These are phyloP conservation scores for Geranium incanum DNA, from an alignment of 441 rosid genomes.

Conservation along the genomic window DNA sequence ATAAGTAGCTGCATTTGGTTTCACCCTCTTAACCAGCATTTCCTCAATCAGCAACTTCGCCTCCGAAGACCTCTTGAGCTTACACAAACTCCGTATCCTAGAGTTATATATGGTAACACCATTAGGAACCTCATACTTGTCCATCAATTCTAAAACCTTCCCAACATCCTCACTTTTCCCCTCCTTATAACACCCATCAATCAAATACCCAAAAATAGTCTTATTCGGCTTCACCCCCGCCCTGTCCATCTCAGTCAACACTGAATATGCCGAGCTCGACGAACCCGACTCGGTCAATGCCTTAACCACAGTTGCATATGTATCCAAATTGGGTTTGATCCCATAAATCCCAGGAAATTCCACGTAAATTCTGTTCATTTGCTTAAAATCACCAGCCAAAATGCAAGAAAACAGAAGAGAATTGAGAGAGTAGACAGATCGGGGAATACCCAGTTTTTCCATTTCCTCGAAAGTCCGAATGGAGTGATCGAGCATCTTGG, in stretches of 20 bases:
- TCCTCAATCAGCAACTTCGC: constrained; percentile 52
- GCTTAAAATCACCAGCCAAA: constrained; percentile 44
- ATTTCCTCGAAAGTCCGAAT: constrained; percentile 41
- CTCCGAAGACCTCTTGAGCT: constrained; percentile 41
- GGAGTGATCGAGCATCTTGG: constrained; percentile 63
- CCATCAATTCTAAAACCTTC: constrained; percentile 58
- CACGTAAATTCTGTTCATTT: constrained; percentile 50
- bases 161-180: constrained; percentile 61
- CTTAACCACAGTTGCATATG: constrained; percentile 53
- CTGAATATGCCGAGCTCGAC: constrained; percentile 49
- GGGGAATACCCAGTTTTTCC: constrained; percentile 31
- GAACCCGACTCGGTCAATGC: constrained; percentile 58
- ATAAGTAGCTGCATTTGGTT: constrained; percentile 46
- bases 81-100: constrained; percentile 65
- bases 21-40: constrained; percentile 40
- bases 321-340: constrained; percentile 51
- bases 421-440: constrained; percentile 51
- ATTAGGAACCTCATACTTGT: constrained; percentile 29
- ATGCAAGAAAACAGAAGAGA: constrained; percentile 56
- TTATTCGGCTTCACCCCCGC: constrained; percentile 43
- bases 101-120: constrained; percentile 47
- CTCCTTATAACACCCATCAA: constrained; percentile 61
- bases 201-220: constrained; percentile 40
- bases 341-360: constrained; percentile 52
- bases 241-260: constrained; percentile 67